A percentile compares a stretch with the other conserved stretches of the same genome.
Conservation (phyloP, 169 alveolate species). For the Plasmodium gaboni region DNA sequence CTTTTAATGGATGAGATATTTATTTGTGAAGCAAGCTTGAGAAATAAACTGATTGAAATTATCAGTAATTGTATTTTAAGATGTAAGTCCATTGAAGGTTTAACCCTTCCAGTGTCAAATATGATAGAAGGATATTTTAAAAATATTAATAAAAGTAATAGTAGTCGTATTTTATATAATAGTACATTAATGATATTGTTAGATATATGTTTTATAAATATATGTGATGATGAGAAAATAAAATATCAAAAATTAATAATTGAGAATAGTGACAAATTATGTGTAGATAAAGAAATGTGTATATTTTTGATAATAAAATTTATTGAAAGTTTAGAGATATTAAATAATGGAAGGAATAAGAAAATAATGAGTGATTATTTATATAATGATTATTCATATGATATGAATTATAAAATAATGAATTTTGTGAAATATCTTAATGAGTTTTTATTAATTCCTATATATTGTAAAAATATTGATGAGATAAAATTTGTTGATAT, state of each 20-base stretch:
- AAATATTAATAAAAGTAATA: constrained; percentile 16
- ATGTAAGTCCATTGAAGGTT: constrained; percentile 48
- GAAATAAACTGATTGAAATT: constrained; percentile 25
- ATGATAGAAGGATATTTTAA: constrained; percentile 37
- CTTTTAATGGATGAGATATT: constrained; percentile 37
- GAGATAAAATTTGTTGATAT: constrained; percentile 34
- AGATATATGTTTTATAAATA: constrained; percentile 54
- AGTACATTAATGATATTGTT: constrained; percentile 46
- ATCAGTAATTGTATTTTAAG: constrained; percentile 61
- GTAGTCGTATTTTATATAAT: constrained; percentile 37
- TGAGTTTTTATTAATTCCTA: constrained; percentile 63
- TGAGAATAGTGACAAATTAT: constrained; percentile 14
- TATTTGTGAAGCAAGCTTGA: constrained; percentile 4
- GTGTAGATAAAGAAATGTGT: constrained; percentile 18
- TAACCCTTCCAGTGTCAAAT: constrained; percentile 19
- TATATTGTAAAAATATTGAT: constrained; percentile 24
- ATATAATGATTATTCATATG: constrained; percentile 1
- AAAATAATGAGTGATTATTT: constrained; percentile 29
- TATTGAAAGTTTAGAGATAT: constrained; percentile 52
- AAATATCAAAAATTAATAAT: constrained; percentile 50
- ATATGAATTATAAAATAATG: constrained; percentile 13
- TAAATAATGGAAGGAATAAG: constrained; percentile 34
- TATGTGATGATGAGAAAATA: constrained; percentile 53
- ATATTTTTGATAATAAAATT: constrained; percentile 54
- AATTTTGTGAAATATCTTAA: constrained; percentile 21